phyloP scores from a whole-genome alignment of 2,329 filamentous ascomycete genomes.

The Aspergillus eucalypticola region DNA sequence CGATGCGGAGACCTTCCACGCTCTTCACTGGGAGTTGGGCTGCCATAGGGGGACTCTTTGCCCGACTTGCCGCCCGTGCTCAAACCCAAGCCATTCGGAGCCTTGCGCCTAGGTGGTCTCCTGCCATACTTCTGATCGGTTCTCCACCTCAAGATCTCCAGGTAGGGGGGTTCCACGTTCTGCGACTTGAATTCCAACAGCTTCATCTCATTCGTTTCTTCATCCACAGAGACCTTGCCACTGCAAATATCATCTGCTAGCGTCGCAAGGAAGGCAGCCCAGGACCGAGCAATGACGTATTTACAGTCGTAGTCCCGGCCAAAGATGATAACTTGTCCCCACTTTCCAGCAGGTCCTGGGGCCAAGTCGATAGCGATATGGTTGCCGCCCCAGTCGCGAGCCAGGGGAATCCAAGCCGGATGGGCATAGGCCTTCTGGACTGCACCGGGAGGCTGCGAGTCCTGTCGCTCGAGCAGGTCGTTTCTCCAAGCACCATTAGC shows the following conservation, averaged over 20 bases:
- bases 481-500: slow-evolving; percentile 75
- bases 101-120: slow-evolving; percentile 52
- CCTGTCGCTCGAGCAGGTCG: slow-evolving; percentile 79
- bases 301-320: slow-evolving; percentile 98
- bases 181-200: slow-evolving; percentile 86
- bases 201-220: slow-evolving; percentile 88
- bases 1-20: slow-evolving; percentile 52
- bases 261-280: slow-evolving; percentile 80
- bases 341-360: slow-evolving; percentile 83
- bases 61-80: slow-evolving; percentile 51
- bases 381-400: slow-evolving; percentile 98
- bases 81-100: slow-evolving; percentile 52
- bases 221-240: slow-evolving; percentile 88
- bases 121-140: slow-evolving; percentile 91
- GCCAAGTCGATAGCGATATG: slow-evolving; percentile 91
- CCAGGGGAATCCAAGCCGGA: slow-evolving; percentile 91
- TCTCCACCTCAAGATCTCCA: slow-evolving; percentile 93
- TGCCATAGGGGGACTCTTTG: slow-evolving; percentile 57
- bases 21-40: slow-evolving; percentile 48
- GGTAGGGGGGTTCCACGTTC: slow-evolving; percentile 87
- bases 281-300: slow-evolving; percentile 91
- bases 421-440: slow-evolving; percentile 94
- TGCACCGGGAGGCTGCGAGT: slow-evolving; percentile 80
- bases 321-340: slow-evolving; percentile 96
- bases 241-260: slow-evolving; percentile 89